A percentile compares a stretch with the other conserved stretches of the same genome.
phyloP scores from a whole-genome alignment of 2,329 filamentous ascomycete species.

The Aureobasidium sp. region DNA sequence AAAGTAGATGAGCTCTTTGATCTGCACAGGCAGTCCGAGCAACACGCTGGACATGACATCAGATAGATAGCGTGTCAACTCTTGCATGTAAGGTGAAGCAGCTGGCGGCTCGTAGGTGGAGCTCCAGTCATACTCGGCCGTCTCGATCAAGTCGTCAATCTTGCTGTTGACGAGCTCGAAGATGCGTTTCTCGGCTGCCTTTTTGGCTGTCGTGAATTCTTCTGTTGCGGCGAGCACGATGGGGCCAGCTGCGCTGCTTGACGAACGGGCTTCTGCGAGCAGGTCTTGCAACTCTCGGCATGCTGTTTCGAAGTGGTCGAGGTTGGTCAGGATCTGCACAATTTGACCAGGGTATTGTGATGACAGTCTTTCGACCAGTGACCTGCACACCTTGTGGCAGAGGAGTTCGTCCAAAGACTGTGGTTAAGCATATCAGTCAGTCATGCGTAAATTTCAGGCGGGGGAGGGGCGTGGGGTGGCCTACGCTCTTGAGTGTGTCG shows the following conservation, averaged over 20 bases:
- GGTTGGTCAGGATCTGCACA: constrained; percentile 93
- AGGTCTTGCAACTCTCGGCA: constrained; percentile 83
- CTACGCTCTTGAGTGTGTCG: constrained; percentile 70
- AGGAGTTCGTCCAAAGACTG: constrained; percentile 91
- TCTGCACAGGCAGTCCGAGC: constrained; percentile 83
- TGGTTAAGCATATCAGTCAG: constrained; percentile 8
- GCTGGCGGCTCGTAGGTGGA: constrained; percentile 54
- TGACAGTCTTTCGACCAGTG: constrained; percentile 75
- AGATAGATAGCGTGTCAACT: constrained; percentile 80
- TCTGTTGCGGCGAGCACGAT: constrained; percentile 75
- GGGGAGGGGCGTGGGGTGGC: neutral
- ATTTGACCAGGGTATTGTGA: constrained; percentile 96
- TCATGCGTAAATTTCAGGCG: too few species aligned
- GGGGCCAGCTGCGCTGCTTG: constrained; percentile 69
- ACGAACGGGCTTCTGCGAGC: constrained; percentile 74
- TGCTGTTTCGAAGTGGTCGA: constrained; percentile 92
- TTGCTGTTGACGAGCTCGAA: constrained; percentile 98
- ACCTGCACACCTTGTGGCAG: constrained; percentile 82
- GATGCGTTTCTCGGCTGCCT: constrained; percentile 92
- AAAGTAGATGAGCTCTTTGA: constrained; percentile 97
- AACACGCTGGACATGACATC: constrained; percentile 97
- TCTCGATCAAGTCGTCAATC: constrained; percentile 94
- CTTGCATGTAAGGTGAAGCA: constrained; percentile 91
- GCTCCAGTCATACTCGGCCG: constrained; percentile 92
- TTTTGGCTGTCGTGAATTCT: constrained; percentile 81